Conservation (phyloP, 73 alveolate species). For the Paramecium octaurelia region DNA sequence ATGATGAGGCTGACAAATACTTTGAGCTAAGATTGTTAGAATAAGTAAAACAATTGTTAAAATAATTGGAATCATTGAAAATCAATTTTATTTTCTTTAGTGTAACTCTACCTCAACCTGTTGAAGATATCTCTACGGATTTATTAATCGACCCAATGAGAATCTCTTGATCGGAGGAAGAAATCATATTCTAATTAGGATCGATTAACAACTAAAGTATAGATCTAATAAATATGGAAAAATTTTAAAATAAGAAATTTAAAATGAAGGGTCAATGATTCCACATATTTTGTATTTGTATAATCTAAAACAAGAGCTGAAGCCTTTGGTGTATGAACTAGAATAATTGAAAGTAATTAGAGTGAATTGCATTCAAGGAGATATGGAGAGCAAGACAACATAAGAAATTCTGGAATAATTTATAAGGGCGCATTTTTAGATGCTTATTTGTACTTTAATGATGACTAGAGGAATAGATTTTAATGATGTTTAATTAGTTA, state of each 20-base stretch:
- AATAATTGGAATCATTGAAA: slow-evolving; percentile 48
- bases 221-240: slow-evolving; percentile 92
- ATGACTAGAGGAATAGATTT: slow-evolving; percentile 92
- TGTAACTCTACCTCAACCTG: slow-evolving; percentile 92
- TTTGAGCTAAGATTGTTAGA: slow-evolving; percentile 73
- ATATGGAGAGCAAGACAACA: slow-evolving; percentile 47
- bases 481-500: slow-evolving; percentile 76
- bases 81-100: slow-evolving; percentile 77
- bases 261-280: slow-evolving; percentile 72
- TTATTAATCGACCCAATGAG: slow-evolving; percentile 81
- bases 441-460: slow-evolving; percentile 91
- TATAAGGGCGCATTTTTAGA: slow-evolving; percentile 73
- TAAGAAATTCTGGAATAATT: slow-evolving; percentile 48
- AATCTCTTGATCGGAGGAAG: slow-evolving; percentile 77
- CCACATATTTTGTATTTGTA: slow-evolving; percentile 97
- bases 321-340: slow-evolving; percentile 48
- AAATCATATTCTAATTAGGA: slow-evolving; percentile 74
- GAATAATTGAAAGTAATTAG: slow-evolving; percentile 11
- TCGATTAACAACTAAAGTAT: slow-evolving; percentile 80
- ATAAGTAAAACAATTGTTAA: slow-evolving; percentile 65
- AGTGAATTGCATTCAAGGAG: slow-evolving; percentile 54
- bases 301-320: slow-evolving; percentile 86
- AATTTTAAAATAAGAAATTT: slow-evolving; percentile 55
- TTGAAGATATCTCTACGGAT: slow-evolving; percentile 81
- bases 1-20: slow-evolving; percentile 89